Base-by-base conservation (phyloP, 169 alveolate genomes). In the Neospora caninum region DNA sequence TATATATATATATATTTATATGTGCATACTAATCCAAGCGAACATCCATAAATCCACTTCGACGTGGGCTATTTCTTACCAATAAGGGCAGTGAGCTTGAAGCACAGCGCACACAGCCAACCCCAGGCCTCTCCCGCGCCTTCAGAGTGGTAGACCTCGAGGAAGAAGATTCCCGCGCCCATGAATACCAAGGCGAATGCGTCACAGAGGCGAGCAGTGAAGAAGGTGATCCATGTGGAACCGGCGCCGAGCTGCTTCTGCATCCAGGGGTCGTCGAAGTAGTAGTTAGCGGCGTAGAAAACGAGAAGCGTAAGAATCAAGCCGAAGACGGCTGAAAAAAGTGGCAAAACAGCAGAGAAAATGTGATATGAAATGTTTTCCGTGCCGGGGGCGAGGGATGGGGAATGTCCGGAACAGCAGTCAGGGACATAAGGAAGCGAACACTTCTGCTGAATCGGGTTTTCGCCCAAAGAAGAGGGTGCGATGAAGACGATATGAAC, bases 51-150 rank as follows among this genome's bases (percentile, higher is more conserved):
- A 49, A 13, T 7, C 22, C 58, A 7, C 58, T 13, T 7, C 58
- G 13, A 7, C 22, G 22, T 49, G 58, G 4, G 58, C 13, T 49
- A 49, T 49, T 16, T 64, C 73, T 36, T 64, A 96, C 96, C 96
- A 7, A 93, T 43, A 64, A 80, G 39, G 25, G 97, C 98, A 31
- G 99, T 96, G 38, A 95, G 95, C 84, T 97, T 88, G 95, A 96
- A 98, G 82, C 98, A 91, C 82, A 92, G 41, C 78, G 98, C 98
- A 83, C 99, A 97, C 58, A 97, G 95, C 98, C 99, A 98, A 34
- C 99, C 99, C 98, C 98, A 96, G 70, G 97, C 97, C 91, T 98
- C 99, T 54, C 98, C 98, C 80, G 99, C 98, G 29, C 99, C 99
- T 94, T 98, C 98, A 10, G 99, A 97, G 93, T 98, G 99, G 96